Evolutionary conservation across 108 stramenopile species (phyloP).

Genomic region (Skeletonema menzelii): DNA sequence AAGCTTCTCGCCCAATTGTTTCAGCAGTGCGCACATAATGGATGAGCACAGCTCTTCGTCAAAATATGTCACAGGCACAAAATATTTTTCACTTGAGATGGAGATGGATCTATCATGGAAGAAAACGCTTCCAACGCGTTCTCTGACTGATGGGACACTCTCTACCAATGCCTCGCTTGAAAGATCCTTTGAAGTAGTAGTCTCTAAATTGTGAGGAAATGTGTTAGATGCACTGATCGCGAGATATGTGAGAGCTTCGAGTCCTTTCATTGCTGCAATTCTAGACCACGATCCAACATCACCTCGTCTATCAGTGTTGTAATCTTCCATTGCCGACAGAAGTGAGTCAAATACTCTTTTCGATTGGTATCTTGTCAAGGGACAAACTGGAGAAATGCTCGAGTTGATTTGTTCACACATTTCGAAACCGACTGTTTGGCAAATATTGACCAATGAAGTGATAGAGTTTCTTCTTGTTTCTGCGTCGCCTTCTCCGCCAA

Average conservation of each 20-base stretch:
- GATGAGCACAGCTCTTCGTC: slow-evolving; percentile 39
- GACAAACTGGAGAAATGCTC: slow-evolving; percentile 14
- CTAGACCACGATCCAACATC: slow-evolving; percentile 99
- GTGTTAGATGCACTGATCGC: slow-evolving; percentile 34
- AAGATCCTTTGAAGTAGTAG: background rate
- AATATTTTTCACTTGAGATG: background rate
- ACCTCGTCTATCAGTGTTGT: slow-evolving; percentile 95
- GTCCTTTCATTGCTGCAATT: slow-evolving; percentile 86
- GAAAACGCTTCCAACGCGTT: slow-evolving; percentile 11
- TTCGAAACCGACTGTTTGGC: slow-evolving; percentile 63
- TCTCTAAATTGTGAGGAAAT: slow-evolving; percentile 26
- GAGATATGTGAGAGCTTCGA: slow-evolving; percentile 58
- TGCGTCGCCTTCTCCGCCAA: slow-evolving; percentile 89
- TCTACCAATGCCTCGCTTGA: background rate
- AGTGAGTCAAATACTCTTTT: slow-evolving; percentile 68
- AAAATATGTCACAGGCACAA: slow-evolving; percentile 16
- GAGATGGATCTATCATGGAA: background rate
- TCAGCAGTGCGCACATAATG: slow-evolving; percentile 69
- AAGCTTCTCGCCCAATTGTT: slow-evolving; percentile 93
- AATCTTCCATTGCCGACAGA: slow-evolving; percentile 83
- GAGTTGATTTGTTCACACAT: background rate
- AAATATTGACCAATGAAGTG: slow-evolving; percentile 63
- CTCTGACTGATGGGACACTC: slow-evolving; percentile 21
- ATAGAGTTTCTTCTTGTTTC: slow-evolving; percentile 95
- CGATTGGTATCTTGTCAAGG: slow-evolving; percentile 44